phyloP scores from a whole-genome alignment of 257 asterid species.

The Hygrophila difformis region DNA sequence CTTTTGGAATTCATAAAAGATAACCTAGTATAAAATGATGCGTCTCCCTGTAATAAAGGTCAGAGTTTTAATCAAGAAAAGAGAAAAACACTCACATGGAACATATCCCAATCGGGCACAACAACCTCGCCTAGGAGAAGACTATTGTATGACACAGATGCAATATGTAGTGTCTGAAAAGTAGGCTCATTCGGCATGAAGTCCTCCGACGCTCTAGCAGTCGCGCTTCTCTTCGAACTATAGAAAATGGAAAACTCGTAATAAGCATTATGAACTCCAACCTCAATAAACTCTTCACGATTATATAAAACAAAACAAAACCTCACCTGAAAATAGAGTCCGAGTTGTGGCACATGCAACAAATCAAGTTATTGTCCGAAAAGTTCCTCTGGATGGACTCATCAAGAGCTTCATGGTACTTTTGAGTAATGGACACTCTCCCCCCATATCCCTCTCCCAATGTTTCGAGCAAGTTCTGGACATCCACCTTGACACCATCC shows the following conservation, averaged over 20 bases:
- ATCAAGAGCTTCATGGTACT: conserved; percentile 56
- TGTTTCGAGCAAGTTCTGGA: conserved; percentile 51
- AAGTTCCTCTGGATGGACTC: conserved; percentile 51
- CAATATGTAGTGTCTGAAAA: conserved; percentile 49
- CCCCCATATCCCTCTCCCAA: conserved; percentile 57
- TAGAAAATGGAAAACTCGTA: background rate
- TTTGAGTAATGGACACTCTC: conserved; percentile 49
- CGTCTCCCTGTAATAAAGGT: no score
- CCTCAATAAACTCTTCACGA: background rate
- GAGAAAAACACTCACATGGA: conserved; percentile 29
- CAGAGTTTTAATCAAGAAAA: no score
- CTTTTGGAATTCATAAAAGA: no score
- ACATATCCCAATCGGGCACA: conserved; percentile 74
- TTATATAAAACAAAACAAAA: background rate
- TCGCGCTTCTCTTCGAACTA: conserved; percentile 39
- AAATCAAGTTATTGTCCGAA: conserved; percentile 40
- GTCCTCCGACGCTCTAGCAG: conserved; percentile 65
- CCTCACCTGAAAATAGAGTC: conserved; percentile 41
- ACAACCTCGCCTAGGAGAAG: conserved; percentile 48
- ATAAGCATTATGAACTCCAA: background rate
- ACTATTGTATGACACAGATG: conserved; percentile 45
- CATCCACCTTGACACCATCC: conserved; percentile 80
- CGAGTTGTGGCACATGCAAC: conserved; percentile 53
- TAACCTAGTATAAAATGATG: no score
- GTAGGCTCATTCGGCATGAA: conserved; percentile 51